phyloP scores from a whole-genome alignment of 495 filamentous ascomycete species.

The Neurospora sp. region DNA sequence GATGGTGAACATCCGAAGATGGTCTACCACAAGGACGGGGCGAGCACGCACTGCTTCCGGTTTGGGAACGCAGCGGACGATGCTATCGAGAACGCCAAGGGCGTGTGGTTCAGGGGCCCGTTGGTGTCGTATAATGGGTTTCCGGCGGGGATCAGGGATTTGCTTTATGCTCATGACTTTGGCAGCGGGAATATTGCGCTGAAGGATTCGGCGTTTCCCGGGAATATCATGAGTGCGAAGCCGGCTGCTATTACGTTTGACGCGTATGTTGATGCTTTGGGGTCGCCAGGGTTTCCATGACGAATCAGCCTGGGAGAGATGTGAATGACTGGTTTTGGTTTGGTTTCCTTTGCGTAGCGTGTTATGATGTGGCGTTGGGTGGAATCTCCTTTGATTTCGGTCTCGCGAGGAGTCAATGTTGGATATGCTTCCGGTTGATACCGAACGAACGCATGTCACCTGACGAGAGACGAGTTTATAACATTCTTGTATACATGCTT shows the following conservation, averaged over 20 bases:
- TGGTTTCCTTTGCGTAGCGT: not conserved
- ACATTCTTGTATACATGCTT: not conserved
- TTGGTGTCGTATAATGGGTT: constrained; percentile 32
- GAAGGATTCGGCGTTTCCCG: constrained; percentile 25
- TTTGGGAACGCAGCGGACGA: constrained; percentile 30
- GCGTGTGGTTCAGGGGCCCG: constrained; percentile 29
- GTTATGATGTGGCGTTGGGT: not conserved
- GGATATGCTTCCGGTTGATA: not conserved
- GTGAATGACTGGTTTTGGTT: not conserved
- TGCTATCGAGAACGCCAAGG: constrained; percentile 29
- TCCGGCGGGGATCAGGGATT: constrained; percentile 12
- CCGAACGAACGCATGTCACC: not conserved
- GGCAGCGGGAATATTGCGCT: constrained; percentile 24
- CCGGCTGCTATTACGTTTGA: constrained; percentile 25
- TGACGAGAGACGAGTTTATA: not conserved
- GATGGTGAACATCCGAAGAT: constrained; percentile 34
- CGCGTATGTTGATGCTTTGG: constrained; percentile 21
- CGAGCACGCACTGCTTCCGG: constrained; percentile 31
- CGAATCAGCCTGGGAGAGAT: not conserved
- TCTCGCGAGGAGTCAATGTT: not conserved
- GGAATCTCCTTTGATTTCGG: not conserved
- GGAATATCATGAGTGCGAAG: constrained; percentile 21
- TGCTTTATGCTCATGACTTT: constrained; percentile 23
- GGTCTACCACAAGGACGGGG: constrained; percentile 36
- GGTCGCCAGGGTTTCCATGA: constrained; percentile 20